Evolutionary conservation across 148 eudicot species (phyloP), one percentile per base, ranked within the genome.

Genomic region (Chenopodium berlandieri): DNA sequence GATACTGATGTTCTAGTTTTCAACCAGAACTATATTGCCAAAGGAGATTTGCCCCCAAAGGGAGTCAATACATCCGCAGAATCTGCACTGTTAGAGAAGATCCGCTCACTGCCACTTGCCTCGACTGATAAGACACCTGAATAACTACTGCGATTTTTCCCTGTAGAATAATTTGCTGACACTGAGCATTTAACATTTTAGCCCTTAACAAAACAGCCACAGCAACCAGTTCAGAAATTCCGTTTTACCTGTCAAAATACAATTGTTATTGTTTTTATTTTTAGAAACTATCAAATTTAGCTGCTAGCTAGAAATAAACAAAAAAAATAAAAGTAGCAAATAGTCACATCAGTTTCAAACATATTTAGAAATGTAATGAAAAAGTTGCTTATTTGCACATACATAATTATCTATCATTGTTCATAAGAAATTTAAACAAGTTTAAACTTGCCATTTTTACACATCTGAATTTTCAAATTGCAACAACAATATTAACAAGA

Each of bases 31-130:
- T 63, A 72, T 74, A 81, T 58, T 87, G 87, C 92, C 88, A 87
- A 87, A 88, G 92, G 90, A 88, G 89, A 91, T 81, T 86, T 91
- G 90, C 91, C 88, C 82, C 87, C 69, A 54, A 80, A 50, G 25
- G 84, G 37, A 88, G 75, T 75, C 74, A 72, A 83, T 66, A 25
- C 40, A 80, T 67, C 63, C 13, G 63, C 72, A 40, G 84, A 81
- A 58, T 63, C 44, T 70, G 19, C 76, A 30, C 79, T 10, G 32
- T 52, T 64, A 78, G 47, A 34, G 71, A 31, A 50, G 89, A 85
- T 87, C 75, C 58, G 84, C 85, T 82, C 78, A 32, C 22, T 56
- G 65, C 56, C 66, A 76, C 77, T 76, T 75, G 63, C 46, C 73
- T 22, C 71, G 74, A 75, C 34, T 72, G 79, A 78, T 66, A 37